phyloP scores from a whole-genome alignment of 306 rosid genomes.

The Medicago ruthenica region DNA sequence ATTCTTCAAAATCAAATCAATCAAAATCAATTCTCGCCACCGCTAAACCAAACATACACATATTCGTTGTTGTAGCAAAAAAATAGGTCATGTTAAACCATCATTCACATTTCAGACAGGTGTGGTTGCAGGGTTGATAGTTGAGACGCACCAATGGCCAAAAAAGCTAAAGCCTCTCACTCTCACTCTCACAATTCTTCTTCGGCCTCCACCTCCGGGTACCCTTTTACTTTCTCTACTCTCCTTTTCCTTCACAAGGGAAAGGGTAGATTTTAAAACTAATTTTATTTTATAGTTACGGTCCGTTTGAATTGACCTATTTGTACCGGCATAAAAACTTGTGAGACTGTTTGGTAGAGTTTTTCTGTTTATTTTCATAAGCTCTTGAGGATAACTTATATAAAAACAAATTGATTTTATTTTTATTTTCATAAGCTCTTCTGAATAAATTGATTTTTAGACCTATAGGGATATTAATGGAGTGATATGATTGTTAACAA shows the following conservation, averaged over 20 bases:
- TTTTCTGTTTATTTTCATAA: no score
- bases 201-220: slow-evolving; percentile 51
- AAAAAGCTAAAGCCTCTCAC: slow-evolving; percentile 46
- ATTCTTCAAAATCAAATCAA: no score
- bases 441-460: not conserved
- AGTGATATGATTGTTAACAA: not conserved
- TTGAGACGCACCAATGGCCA: slow-evolving; percentile 46
- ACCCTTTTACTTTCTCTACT: slow-evolving; percentile 3
- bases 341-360: no score
- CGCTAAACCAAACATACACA: no score
- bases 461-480: not conserved
- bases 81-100: not conserved
- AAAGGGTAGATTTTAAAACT: no score
- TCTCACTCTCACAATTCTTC: slow-evolving; percentile 28
- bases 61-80: no score
- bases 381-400: no score
- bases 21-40: no score
- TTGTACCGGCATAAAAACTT: no score
- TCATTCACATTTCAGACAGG: no score
- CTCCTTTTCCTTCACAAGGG: not conserved
- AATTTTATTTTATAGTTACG: no score
- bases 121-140: not conserved
- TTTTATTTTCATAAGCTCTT: not conserved
- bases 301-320: no score
- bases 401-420: not conserved